These are phyloP conservation scores for Fraxinus floribunda DNA, from an alignment of 305 asterid species.

Conservation along the genomic window DNA sequence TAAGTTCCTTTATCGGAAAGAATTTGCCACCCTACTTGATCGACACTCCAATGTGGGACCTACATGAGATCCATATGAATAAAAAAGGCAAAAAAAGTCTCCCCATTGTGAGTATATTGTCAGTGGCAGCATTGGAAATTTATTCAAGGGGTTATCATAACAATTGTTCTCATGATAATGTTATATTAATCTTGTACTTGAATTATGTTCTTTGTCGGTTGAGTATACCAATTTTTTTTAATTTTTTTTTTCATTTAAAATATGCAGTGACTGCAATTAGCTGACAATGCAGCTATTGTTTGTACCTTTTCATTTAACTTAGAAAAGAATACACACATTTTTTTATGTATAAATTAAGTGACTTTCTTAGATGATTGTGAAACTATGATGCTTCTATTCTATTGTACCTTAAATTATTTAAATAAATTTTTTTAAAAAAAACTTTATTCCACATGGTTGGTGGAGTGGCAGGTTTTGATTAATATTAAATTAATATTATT, in stretches of 20 bases:
- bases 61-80: background rate
- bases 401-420: background rate
- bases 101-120: background rate
- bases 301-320: conserved; percentile 22
- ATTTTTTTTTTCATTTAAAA: background rate
- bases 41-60: background rate
- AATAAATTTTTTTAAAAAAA: background rate
- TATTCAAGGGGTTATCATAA: background rate
- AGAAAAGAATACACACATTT: conserved; percentile 14
- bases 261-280: conserved; percentile 31
- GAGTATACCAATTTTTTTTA: background rate
- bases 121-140: background rate
- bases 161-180: conserved; percentile 9
- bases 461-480: background rate
- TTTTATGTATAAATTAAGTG: background rate
- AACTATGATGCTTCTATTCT: conserved; percentile 33
- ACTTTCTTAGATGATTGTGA: conserved; percentile 29
- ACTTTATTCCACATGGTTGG: conserved; percentile 7
- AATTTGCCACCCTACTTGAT: background rate
- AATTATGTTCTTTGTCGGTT: background rate
- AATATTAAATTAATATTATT: background rate
- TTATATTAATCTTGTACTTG: conserved; percentile 23
- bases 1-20: too few species aligned
- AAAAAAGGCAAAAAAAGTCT: background rate
- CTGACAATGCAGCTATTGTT: conserved; percentile 42